Conservation (phyloP, 495 filamentous ascomycete species). For the Penicillium nucicola region DNA sequence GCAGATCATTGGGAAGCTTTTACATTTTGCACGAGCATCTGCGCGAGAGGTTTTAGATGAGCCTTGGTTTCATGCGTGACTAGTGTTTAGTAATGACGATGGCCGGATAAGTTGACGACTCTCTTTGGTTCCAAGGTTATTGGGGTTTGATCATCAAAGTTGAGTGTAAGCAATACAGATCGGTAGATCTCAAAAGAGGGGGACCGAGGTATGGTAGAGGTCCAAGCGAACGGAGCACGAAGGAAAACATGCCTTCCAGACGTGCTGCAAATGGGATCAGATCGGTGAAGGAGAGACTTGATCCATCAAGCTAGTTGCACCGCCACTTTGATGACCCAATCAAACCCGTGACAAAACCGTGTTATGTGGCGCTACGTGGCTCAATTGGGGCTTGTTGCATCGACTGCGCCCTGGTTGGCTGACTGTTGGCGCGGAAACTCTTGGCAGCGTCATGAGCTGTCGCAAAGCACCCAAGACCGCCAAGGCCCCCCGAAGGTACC, state of each 20-base stretch:
- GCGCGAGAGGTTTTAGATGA: conserved; percentile 29
- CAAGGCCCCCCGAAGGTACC: conserved; percentile 8
- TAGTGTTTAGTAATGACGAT: too few relatives aligned
- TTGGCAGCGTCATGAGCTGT: conserved; percentile 25
- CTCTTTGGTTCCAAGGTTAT: too few relatives aligned
- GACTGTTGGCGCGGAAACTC: not conserved
- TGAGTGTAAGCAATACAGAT: too few relatives aligned
- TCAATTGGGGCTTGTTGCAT: not conserved
- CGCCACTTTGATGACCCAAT: conserved; percentile 18
- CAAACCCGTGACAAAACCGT: conserved; percentile 3
- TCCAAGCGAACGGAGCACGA: too few relatives aligned
- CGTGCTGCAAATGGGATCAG: too few relatives aligned
- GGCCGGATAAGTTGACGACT: too few relatives aligned
- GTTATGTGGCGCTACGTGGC: conserved; percentile 25
- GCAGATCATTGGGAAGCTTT: conserved; percentile 25
- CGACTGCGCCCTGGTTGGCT: conserved; percentile 2
- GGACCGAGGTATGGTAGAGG: too few relatives aligned
- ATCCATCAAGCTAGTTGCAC: conserved; percentile 13
- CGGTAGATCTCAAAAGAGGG: too few relatives aligned
- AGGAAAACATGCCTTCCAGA: too few relatives aligned
- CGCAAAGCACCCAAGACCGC: not conserved
- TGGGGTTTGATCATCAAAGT: too few relatives aligned
- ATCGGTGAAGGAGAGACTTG: not conserved
- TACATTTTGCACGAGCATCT: conserved; percentile 32
- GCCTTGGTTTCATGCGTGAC: conserved; percentile 29